Conservation (phyloP, 225 moss, liverwort and hornwort genomes). For the Climacium dendroides region DNA sequence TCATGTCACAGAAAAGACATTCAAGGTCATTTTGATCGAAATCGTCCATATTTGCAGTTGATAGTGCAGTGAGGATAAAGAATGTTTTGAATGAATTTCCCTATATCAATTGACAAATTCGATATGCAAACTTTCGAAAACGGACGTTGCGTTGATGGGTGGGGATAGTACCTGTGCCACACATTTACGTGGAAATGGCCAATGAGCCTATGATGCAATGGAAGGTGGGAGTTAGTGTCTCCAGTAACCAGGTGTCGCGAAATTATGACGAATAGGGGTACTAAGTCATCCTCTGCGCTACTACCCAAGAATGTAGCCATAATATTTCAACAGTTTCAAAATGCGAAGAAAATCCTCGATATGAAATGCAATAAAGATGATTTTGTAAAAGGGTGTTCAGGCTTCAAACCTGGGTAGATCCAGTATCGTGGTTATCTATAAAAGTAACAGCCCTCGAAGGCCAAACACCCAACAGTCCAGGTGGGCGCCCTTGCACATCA, state of each 20-base stretch:
- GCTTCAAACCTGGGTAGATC: slow-evolving; percentile 69
- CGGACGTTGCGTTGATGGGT: not conserved
- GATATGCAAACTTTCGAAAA: not conserved
- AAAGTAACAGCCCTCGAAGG: slow-evolving; percentile 61
- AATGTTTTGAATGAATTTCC: not conserved
- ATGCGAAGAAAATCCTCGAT: not conserved
- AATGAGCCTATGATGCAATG: slow-evolving; percentile 49
- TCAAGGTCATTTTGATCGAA: not conserved
- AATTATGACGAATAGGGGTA: not conserved
- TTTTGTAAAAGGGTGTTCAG: not conserved
- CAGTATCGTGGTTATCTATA: slow-evolving; percentile 58
- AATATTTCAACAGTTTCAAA: not conserved
- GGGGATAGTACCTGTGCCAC: slow-evolving; percentile 53
- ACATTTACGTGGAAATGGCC: slow-evolving; percentile 75
- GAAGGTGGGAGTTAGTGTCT: not conserved
- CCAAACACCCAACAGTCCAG: slow-evolving; percentile 47
- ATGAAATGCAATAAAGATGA: not conserved
- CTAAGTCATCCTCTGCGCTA: not conserved
- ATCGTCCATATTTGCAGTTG: not conserved
- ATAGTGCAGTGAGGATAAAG: not conserved
- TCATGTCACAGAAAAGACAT: not conserved
- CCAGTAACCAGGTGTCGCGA: not conserved
- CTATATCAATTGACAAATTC: not conserved
- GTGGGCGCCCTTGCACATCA: slow-evolving; percentile 37
- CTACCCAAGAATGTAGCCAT: not conserved